phyloP scores from a whole-genome alignment of 768 basidiomycete genomes.

The Agaricus sinodeliciosus region DNA sequence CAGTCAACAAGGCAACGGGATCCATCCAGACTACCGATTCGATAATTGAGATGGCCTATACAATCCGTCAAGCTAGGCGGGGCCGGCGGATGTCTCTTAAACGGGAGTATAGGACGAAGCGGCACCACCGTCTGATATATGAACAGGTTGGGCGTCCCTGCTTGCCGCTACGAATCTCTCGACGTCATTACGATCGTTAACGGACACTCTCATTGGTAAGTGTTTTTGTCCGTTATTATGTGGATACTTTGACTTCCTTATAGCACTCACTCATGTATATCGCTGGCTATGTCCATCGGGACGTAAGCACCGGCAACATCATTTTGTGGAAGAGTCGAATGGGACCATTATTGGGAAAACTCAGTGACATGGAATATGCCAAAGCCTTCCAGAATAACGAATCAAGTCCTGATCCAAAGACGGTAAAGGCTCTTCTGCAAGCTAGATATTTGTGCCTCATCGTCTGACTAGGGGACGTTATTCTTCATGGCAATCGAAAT shows the following conservation, averaged over 20 bases:
- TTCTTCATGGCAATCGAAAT: too few relatives aligned
- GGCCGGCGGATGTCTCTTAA: too few relatives aligned
- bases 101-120: not conserved
- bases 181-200: not conserved
- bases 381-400: not conserved
- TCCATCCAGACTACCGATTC: too few relatives aligned
- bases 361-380: conserved; percentile 6
- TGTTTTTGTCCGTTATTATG: not conserved
- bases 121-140: not conserved
- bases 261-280: conserved; percentile 4
- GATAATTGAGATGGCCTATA: too few relatives aligned
- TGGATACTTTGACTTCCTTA: not conserved
- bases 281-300: conserved; percentile 7
- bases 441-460: too few relatives aligned
- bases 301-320: conserved; percentile 3
- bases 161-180: conserved; percentile 23
- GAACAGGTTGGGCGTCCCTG: not conserved
- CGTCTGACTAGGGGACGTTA: too few relatives aligned
- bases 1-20: too few relatives aligned
- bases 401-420: not conserved
- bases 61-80: too few relatives aligned
- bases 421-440: not conserved
- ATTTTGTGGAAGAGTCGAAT: not conserved
- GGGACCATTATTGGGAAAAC: not conserved
- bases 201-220: not conserved